These are phyloP conservation scores for Astrocystis sublimbata DNA, from an alignment of 495 filamentous ascomycete genomes.

Conservation along the genomic window DNA sequence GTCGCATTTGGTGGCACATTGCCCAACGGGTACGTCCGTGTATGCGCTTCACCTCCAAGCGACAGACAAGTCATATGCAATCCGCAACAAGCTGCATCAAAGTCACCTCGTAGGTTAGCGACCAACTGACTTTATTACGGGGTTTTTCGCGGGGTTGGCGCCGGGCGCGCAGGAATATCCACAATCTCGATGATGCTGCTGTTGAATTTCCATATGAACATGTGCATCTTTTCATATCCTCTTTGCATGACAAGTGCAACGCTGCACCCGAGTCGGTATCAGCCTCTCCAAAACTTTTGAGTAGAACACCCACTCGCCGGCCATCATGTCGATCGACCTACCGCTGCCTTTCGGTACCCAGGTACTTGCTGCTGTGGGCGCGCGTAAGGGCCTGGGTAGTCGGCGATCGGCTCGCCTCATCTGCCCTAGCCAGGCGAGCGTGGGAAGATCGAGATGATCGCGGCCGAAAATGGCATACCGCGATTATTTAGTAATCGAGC, in stretches of 20 bases:
- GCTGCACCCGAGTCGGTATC: too few species aligned
- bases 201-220: too few species aligned
- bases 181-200: too few species aligned
- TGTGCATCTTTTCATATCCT: neutral
- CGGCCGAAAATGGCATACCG: neutral
- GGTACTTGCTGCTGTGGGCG: too few species aligned
- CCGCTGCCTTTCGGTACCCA: too few species aligned
- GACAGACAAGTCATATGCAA: neutral
- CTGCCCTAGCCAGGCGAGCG: neutral
- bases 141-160: too few species aligned
- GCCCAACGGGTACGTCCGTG: neutral
- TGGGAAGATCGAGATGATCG: slow-evolving; percentile 1
- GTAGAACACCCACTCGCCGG: neutral
- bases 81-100: neutral
- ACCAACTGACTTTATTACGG: neutral
- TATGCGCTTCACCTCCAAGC: neutral
- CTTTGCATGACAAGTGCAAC: neutral
- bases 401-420: neutral
- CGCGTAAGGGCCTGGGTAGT: neutral
- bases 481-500: too few species aligned
- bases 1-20: too few species aligned
- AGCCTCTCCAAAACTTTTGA: neutral
- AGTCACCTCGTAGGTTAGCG: neutral
- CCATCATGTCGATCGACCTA: too few species aligned
- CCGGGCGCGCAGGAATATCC: neutral